These are phyloP conservation scores for Trichoderma gamsii DNA, from an alignment of 495 filamentous ascomycete species.

Conservation along the genomic window DNA sequence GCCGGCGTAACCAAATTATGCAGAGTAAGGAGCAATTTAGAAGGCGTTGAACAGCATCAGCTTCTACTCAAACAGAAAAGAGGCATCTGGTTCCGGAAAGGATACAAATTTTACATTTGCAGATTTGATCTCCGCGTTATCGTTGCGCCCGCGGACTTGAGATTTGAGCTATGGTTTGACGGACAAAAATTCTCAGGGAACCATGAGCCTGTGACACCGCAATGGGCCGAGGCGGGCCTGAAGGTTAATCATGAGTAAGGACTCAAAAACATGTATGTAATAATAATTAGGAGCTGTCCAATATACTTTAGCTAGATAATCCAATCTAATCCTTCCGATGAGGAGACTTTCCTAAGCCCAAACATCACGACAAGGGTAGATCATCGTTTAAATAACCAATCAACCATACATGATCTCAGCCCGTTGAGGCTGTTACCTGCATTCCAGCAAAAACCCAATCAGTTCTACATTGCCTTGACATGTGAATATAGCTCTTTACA, in stretches of 20 bases:
- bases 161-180: conserved; percentile 50
- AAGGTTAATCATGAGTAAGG: not conserved
- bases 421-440: no score
- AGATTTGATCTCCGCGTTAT: conserved; percentile 47
- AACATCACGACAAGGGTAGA: no score
- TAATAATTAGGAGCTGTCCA: not conserved
- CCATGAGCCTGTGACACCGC: conserved; percentile 34
- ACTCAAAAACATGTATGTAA: not conserved
- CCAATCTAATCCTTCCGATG: no score
- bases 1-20: conserved; percentile 41
- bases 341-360: no score
- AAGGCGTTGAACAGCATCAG: conserved; percentile 29
- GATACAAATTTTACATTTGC: conserved; percentile 42
- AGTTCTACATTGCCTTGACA: no score
- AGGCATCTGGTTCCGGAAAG: conserved; percentile 30
- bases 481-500: no score
- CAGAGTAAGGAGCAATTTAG: conserved; percentile 30
- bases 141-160: conserved; percentile 49
- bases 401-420: no score
- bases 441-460: no score
- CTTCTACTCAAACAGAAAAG: conserved; percentile 31
- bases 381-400: no score
- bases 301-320: not conserved
- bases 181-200: conserved; percentile 39
- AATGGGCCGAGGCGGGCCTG: not conserved